A percentile compares a stretch with the other conserved stretches of the same genome.
phyloP scores from a whole-genome alignment of 2,329 filamentous ascomycete species.

The Parasarocladium wereldwijsianum region DNA sequence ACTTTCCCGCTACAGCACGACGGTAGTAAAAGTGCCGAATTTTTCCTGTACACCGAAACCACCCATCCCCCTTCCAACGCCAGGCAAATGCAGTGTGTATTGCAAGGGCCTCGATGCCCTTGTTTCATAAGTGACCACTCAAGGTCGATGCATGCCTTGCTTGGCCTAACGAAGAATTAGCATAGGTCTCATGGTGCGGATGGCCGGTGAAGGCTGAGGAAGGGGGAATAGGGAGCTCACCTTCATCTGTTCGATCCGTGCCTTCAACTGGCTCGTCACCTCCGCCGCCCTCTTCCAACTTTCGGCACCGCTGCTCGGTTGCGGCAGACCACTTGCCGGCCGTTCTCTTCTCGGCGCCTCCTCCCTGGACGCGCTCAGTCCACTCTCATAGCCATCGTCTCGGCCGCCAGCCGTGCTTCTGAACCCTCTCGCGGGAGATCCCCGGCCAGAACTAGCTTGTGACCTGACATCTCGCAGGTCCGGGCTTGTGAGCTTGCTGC shows the following conservation, averaged over 20 bases:
- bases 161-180: constrained; percentile 22
- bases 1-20: too few species aligned
- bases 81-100: too few species aligned
- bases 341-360: too few species aligned
- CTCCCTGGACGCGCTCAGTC: constrained; percentile 13
- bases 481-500: constrained; percentile 40
- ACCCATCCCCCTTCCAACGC: too few species aligned
- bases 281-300: constrained; percentile 96
- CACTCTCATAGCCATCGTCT: constrained; percentile 19
- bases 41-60: too few species aligned
- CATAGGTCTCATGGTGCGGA: not conserved
- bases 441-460: constrained; percentile 37
- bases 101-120: too few species aligned
- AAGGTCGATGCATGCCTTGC: constrained; percentile 33
- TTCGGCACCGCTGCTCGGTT: constrained; percentile 33
- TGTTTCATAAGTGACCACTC: constrained; percentile 5
- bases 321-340: constrained; percentile 20
- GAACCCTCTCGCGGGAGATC: constrained; percentile 43
- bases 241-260: constrained; percentile 98
- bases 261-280: constrained; percentile 94
- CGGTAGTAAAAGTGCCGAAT: too few species aligned
- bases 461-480: constrained; percentile 37
- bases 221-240: constrained; percentile 19
- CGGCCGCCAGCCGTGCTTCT: constrained; percentile 20
- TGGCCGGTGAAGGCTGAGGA: constrained; percentile 6